phyloP scores from a whole-genome alignment of 306 rosid species.

The Dicorynia guianensis region DNA sequence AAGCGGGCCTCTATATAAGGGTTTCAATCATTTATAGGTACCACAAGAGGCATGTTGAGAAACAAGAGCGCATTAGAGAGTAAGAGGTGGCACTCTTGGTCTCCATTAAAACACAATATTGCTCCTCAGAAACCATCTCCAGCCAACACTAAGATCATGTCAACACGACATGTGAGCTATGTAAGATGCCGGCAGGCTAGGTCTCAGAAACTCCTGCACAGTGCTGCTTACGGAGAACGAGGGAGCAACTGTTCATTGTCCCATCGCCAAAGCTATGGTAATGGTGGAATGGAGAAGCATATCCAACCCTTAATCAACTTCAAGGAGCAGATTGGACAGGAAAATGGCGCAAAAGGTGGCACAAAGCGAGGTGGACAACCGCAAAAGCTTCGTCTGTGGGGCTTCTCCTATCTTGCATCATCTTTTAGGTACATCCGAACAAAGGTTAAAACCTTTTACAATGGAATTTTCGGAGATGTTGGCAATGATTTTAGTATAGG shows the following conservation, averaged over 20 bases:
- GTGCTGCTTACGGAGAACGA: constrained; percentile 42
- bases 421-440: constrained; percentile 55
- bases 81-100: constrained; percentile 30
- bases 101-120: constrained; percentile 35
- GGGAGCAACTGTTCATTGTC: constrained; percentile 25
- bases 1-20: constrained; percentile 47
- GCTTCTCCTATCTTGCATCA: constrained; percentile 57
- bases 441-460: constrained; percentile 59
- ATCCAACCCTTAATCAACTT: constrained; percentile 34
- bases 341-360: constrained; percentile 34
- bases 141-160: constrained; percentile 29
- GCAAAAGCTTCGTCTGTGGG: constrained; percentile 45
- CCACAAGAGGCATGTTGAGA: constrained; percentile 30
- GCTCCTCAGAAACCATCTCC: constrained; percentile 1
- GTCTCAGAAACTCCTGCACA: constrained; percentile 25
- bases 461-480: constrained; percentile 59
- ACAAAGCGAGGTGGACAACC: constrained; percentile 40
- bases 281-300: constrained; percentile 27
- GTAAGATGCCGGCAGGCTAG: constrained; percentile 13
- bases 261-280: constrained; percentile 32
- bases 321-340: constrained; percentile 18
- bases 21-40: constrained; percentile 4
- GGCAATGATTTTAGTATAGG: constrained; percentile 35
- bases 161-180: constrained; percentile 43
- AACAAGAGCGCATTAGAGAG: constrained; percentile 38